Base-by-base conservation (phyloP, 1,139 yeast genomes). In the Eremothecium gossypii region DNA sequence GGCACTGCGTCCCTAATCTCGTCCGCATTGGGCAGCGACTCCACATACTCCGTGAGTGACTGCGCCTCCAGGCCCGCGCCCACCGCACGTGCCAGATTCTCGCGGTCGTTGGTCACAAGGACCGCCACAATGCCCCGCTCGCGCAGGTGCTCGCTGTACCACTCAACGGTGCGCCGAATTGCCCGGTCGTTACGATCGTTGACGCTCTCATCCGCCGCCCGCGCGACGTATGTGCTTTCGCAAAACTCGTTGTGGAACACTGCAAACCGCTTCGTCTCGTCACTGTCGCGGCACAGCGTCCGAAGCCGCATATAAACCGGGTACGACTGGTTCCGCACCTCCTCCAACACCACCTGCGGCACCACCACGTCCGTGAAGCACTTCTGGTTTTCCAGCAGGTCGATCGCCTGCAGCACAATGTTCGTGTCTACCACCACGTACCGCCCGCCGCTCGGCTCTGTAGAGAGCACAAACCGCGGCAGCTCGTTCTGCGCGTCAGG, bases 121-220 rank as follows among this genome's bases (percentile, higher is more conserved):
- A 89, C 68, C 5, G 83, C 66, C 27, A 68, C 68, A 32, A 84
- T 73, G 2, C 64, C 68, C 3, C 59, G 52, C 3, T 65, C 55
- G 38, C 67, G 63, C 36, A 93, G 65, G 65, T 93, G 99, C 11
- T 64, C 54, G 26, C 73, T 63, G 60, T 78, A 91, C 86, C 91
- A 93, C 36, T 70, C 60, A 26, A 83, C 79, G 10, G 83, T 77
- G 46, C 70, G 73, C 60, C 97, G 74, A 42, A 93, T 87, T 12
- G 96, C 89, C 51, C 96, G 69, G 63, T 91, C 97, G 57, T 91
- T 91, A 59, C 93, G 74, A 61, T 91, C 97, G 59, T 91, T 89
- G 49, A 87, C 83, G 10, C 80, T 58, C 61, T 91, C 98, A 40
- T 76, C 75, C 41, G 72, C 47, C 62, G 67, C 41, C 55, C 97